Percentiles rank a stretch among this genome's conserved stretches.
These are phyloP conservation scores for Clavulina sp. DNA, from an alignment of 768 basidiomycete genomes.

Conservation along the genomic window DNA sequence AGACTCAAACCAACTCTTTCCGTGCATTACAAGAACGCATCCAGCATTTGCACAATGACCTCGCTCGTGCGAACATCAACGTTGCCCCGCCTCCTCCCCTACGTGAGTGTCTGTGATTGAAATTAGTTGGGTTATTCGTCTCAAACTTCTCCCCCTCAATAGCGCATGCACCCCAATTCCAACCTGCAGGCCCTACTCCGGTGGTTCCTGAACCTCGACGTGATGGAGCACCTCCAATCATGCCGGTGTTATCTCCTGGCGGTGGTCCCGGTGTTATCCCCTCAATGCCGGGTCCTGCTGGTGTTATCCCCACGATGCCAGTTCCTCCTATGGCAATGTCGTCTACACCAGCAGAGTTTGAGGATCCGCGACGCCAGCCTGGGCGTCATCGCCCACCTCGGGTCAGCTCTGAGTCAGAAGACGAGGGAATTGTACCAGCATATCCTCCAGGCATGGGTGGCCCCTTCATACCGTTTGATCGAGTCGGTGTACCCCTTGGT, in stretches of 20 bases:
- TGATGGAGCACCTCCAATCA: no score
- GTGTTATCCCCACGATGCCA: no score
- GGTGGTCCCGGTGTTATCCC: neutral
- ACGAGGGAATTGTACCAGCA: no score
- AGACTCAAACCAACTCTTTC: constrained; percentile 60
- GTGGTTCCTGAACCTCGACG: neutral
- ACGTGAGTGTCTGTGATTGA: neutral
- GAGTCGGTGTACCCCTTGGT: no score
- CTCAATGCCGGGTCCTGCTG: neutral
- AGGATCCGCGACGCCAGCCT: no score
- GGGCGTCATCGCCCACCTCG: no score
- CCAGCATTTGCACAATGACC: constrained; percentile 27
- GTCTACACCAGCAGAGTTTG: no score
- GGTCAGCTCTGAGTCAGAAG: no score
- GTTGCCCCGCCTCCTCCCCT: neutral
- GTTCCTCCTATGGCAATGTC: no score
- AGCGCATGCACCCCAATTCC: neutral
- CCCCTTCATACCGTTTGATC: no score
- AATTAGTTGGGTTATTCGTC: neutral
- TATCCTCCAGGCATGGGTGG: no score
- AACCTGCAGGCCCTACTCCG: neutral
- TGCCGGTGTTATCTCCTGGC: no score
- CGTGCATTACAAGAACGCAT: constrained; percentile 47
- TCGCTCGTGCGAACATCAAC: constrained; percentile 19
- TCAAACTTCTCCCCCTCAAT: neutral